Evolutionary conservation across 768 basidiomycete genomes (phyloP), one percentile per base, ranked within the genome.

Genomic region (Lactarius trivialis): DNA sequence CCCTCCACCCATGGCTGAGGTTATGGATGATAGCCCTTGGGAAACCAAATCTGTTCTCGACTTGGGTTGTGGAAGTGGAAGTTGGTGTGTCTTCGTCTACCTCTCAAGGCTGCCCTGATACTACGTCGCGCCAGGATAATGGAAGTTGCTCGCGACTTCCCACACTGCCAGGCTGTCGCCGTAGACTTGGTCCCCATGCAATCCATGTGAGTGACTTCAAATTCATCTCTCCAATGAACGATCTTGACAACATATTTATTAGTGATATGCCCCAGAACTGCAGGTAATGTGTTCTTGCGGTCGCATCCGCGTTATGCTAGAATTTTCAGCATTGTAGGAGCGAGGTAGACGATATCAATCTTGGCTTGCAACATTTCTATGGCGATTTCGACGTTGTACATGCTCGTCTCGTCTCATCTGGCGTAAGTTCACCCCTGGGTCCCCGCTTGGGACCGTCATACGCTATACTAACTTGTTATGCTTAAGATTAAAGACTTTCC

Each of bases 131-230:
- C 15, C 65, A 91, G 90, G 89, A 88, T 91, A 66, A 79, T 87
- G 72, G 86, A 91, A 45, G 76, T 85, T 34, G 88, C 88, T 37
- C 78, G 78, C 53, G 86, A 90, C 68, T 91, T 86, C 70, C 88
- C 89, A 39, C 71, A 86, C 66, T 83, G 81, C 71, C 78, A 74
- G 65, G 80, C 82, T 26, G 85, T 91, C 32, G 90, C 85, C 39
- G 87, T 91, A 33, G 89, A 92, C 73, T 77, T 91, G 30, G 84
- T 89, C 64, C 89, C 89, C 58, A 87, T 91, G 86, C 85, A 89
- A 73, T 80, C 81, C 56, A 59, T 77, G 89, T 86, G 74, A 72
- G 87, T 74, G 34, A 41, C 65, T 50, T 61, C 11, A 41, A n/a
- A 54, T 58, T 62, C 53, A 28, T 15, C 26, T 34, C 26, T 34